Percentiles rank a stretch among this genome's conserved stretches.
phyloP scores from a whole-genome alignment of 108 stramenopile genomes.

The Fragilariopsis cylindrus region DNA sequence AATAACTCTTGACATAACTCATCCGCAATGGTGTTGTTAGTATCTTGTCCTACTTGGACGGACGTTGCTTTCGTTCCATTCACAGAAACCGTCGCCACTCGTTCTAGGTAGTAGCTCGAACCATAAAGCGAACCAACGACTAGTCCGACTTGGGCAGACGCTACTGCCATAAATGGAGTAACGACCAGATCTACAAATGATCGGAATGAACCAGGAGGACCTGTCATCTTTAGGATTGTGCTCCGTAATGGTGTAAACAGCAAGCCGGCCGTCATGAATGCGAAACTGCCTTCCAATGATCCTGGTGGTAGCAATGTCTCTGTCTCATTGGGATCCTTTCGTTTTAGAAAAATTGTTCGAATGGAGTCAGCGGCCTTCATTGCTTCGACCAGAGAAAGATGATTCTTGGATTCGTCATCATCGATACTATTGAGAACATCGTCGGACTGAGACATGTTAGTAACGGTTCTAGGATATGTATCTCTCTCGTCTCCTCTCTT shows the following conservation, averaged over 20 bases:
- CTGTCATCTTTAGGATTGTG: constrained; percentile 10
- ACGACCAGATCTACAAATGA: constrained; percentile 35
- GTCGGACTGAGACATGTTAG: no score
- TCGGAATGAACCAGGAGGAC: constrained; percentile 18
- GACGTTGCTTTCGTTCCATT: not conserved
- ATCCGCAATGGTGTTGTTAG: not conserved
- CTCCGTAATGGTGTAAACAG: constrained; percentile 27
- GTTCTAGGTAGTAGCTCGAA: constrained; percentile 20
- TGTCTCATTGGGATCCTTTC: constrained; percentile 4
- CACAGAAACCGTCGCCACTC: constrained; percentile 11
- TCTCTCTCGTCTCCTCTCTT: not conserved
- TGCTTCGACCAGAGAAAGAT: constrained; percentile 24
- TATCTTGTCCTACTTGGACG: not conserved
- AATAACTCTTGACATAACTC: not conserved
- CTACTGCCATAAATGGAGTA: constrained; percentile 23
- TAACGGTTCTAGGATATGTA: not conserved
- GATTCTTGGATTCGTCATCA: not conserved
- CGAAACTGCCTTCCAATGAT: constrained; percentile 19
- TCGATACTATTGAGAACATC: no score
- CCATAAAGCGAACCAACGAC: constrained; percentile 31
- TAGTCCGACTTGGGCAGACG: constrained; percentile 30
- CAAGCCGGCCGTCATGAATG: constrained; percentile 23
- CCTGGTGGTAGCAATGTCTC: constrained; percentile 29
- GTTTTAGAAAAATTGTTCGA: constrained; percentile 15
- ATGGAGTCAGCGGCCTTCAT: constrained; percentile 33